These are phyloP conservation scores for Trichoderma atrobrunneum DNA, from an alignment of 2,329 filamentous ascomycete genomes.

Conservation along the genomic window DNA sequence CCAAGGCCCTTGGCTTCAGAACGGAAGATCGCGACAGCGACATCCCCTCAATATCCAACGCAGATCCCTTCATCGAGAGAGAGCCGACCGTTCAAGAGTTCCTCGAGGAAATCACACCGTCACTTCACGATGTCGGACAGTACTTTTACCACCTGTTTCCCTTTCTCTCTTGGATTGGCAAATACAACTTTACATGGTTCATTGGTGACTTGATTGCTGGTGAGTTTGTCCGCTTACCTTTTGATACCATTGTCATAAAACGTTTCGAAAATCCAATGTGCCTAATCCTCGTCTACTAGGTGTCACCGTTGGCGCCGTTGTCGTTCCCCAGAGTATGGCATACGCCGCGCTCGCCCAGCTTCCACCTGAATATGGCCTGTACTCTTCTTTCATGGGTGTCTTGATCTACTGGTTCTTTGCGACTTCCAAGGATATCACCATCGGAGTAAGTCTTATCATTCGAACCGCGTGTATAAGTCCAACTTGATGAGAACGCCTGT, in stretches of 20 bases:
- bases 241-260: background rate
- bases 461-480: too few species aligned
- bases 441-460: constrained; percentile 58
- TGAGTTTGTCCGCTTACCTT: constrained; percentile 18
- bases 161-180: constrained; percentile 49
- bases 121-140: constrained; percentile 27
- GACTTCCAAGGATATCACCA: constrained; percentile 88
- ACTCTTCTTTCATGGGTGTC: constrained; percentile 92
- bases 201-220: constrained; percentile 47
- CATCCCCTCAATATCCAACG: constrained; percentile 36
- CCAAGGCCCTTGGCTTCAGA: constrained; percentile 35
- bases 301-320: constrained; percentile 50
- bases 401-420: constrained; percentile 97
- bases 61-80: constrained; percentile 39
- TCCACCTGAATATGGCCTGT: constrained; percentile 48
- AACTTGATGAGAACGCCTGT: background rate
- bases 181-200: constrained; percentile 49
- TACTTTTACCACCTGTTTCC: constrained; percentile 47
- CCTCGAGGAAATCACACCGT: constrained; percentile 38
- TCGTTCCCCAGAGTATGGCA: constrained; percentile 55
- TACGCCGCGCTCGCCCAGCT: constrained; percentile 50
- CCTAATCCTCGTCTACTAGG: constrained; percentile 26
- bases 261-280: background rate
- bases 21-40: constrained; percentile 32
- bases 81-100: constrained; percentile 44